Percentiles rank a stretch among this genome's conserved stretches.
Evolutionary conservation across 257 asterid genomes (phyloP).

Genomic region (Nicotiana noctiflora): DNA sequence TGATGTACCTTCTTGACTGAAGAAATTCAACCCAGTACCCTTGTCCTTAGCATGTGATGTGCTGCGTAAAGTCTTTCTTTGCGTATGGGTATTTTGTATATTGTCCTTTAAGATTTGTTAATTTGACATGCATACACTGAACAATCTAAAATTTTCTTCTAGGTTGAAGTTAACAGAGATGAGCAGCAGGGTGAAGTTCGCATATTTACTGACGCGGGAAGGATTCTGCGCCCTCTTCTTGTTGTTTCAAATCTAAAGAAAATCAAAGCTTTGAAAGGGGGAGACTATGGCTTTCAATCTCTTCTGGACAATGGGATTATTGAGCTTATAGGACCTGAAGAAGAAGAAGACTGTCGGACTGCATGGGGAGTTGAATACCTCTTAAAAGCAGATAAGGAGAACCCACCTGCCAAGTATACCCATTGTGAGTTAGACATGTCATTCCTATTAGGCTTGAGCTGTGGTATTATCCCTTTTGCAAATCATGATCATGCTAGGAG

Average conservation of each 20-base stretch:
- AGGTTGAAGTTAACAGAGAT: conserved; percentile 88
- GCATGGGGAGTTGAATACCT: conserved; percentile 81
- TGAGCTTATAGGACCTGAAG: conserved; percentile 89
- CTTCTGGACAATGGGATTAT: conserved; percentile 63
- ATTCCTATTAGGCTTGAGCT: conserved; percentile 71
- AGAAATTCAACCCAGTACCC: not conserved
- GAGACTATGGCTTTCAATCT: conserved; percentile 48
- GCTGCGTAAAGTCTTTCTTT: not conserved
- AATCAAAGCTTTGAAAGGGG: conserved; percentile 46
- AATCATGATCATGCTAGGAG: conserved; percentile 90
- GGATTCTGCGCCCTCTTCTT: conserved; percentile 90
- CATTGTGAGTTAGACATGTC: conserved; percentile 88
- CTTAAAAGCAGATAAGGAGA: conserved; percentile 41
- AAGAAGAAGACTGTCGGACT: conserved; percentile 81
- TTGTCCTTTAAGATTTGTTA: not conserved
- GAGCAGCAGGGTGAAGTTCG: conserved; percentile 65
- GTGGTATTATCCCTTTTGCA: conserved; percentile 84
- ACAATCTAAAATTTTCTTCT: conserved; percentile 14
- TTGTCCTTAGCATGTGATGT: not conserved
- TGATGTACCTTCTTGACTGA: not conserved
- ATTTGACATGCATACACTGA: not conserved
- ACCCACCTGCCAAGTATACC: conserved; percentile 59
- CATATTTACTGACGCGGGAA: conserved; percentile 87
- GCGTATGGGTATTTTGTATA: not conserved
- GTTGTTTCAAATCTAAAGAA: conserved; percentile 64